Conservation (phyloP, 2,329 filamentous ascomycete genomes). For the Thelonectria blattea region DNA sequence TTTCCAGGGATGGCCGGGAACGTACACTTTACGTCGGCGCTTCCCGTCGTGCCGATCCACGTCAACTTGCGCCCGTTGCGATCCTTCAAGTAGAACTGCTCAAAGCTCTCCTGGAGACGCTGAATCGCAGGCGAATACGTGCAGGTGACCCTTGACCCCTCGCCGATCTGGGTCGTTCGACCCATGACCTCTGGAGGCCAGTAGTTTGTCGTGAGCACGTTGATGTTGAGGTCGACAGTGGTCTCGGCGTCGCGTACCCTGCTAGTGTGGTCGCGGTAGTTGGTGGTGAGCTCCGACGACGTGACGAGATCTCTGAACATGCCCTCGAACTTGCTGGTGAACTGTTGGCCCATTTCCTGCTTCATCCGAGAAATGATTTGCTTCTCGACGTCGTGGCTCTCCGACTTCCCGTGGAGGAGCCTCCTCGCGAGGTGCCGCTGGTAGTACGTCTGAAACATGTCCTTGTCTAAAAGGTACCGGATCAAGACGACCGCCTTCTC, state of each 20-base stretch:
- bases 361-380: constrained; percentile 98
- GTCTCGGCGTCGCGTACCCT: constrained; percentile 54
- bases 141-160: constrained; percentile 55
- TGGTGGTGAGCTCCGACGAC: constrained; percentile 80
- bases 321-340: constrained; percentile 89
- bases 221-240: constrained; percentile 79
- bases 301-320: constrained; percentile 98
- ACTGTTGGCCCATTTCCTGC: constrained; percentile 91
- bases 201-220: constrained; percentile 88
- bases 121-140: constrained; percentile 78
- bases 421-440: constrained; percentile 94
- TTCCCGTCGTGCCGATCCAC: constrained; percentile 76
- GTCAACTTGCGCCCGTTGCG: constrained; percentile 88
- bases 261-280: constrained; percentile 73
- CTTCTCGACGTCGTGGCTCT: constrained; percentile 91
- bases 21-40: constrained; percentile 82
- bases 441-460: constrained; percentile 96
- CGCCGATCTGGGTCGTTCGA: constrained; percentile 57
- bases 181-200: constrained; percentile 94
- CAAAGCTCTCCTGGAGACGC: constrained; percentile 81
- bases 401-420: constrained; percentile 84
- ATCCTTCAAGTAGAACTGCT: constrained; percentile 85
- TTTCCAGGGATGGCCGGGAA: constrained; percentile 78
- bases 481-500: constrained; percentile 90
- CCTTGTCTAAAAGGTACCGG: constrained; percentile 88